Conservation (phyloP, 2,329 filamentous ascomycete species). For the Aspergillus pseudonomiae region DNA sequence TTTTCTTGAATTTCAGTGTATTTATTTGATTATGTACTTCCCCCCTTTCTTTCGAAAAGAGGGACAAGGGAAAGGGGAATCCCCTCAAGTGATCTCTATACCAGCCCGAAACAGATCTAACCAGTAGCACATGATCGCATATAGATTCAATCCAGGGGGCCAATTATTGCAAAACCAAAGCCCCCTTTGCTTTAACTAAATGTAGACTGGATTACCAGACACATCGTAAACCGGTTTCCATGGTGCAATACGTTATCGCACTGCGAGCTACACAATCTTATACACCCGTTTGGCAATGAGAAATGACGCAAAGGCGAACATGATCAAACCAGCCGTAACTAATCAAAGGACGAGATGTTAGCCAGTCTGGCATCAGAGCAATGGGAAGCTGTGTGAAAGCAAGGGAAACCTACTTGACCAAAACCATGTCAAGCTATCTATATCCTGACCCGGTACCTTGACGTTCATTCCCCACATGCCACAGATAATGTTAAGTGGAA, state of each 20-base stretch:
- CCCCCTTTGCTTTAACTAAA: not conserved
- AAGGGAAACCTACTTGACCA: conserved; percentile 52
- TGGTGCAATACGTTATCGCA: not conserved
- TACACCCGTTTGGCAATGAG: conserved; percentile 82
- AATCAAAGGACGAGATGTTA: not conserved
- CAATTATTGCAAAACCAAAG: not conserved
- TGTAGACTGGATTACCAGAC: not conserved
- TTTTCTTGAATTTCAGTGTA: not conserved
- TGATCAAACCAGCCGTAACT: conserved; percentile 72
- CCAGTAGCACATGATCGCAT: not conserved
- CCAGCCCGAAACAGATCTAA: not conserved
- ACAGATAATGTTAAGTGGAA: conserved; percentile 99
- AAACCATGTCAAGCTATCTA: conserved; percentile 79
- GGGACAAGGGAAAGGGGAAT: not conserved
- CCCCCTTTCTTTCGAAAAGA: not conserved
- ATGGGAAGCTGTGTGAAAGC: not conserved
- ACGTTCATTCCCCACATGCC: conserved; percentile 99
- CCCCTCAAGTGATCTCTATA: not conserved
- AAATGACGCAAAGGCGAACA: conserved; percentile 80
- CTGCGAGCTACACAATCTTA: conserved; percentile 64
- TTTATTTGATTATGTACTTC: not conserved
- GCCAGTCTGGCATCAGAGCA: not conserved
- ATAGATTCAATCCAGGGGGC: not conserved
- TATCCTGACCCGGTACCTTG: conserved; percentile 88
- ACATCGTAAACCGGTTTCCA: not conserved